These are phyloP conservation scores for Neltuma alba DNA, from an alignment of 306 rosid genomes.

Conservation along the genomic window DNA sequence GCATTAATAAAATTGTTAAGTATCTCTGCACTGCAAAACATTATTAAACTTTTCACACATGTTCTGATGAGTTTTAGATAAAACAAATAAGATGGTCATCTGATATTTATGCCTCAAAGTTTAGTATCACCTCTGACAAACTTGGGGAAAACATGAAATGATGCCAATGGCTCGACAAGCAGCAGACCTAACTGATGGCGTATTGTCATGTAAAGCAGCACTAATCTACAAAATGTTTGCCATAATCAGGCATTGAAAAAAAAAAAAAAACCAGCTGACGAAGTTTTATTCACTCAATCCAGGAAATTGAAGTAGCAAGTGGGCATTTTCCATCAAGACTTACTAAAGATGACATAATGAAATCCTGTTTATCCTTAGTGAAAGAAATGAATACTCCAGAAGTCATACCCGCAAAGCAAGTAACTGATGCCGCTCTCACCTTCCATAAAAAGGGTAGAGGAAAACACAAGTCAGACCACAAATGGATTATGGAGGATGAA, in stretches of 20 bases:
- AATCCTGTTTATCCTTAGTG: conserved; percentile 62
- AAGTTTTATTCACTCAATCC: conserved; percentile 26
- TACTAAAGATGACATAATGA: conserved; percentile 71
- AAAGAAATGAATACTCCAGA: conserved; percentile 77
- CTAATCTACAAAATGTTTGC: conserved; percentile 54
- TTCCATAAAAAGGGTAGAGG: conserved; percentile 45
- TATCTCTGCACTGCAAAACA: conserved; percentile 77
- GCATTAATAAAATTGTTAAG: conserved; percentile 77
- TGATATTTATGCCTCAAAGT: conserved; percentile 16
- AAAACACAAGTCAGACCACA: neutral
- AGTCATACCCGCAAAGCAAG: conserved; percentile 97
- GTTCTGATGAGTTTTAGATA: conserved; percentile 10
- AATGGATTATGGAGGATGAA: neutral
- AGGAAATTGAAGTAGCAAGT: conserved; percentile 20
- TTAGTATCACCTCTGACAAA: conserved; percentile 76
- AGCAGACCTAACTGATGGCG: conserved; percentile 85
- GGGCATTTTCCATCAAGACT: conserved; percentile 39
- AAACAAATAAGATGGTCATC: conserved; percentile 18
- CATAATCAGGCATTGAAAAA: neutral
- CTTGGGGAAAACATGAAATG: conserved; percentile 87
- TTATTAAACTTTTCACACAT: conserved; percentile 29
- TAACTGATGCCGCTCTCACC: conserved; percentile 91
- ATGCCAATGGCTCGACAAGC: conserved; percentile 98
- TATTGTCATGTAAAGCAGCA: conserved; percentile 65
- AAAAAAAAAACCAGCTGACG: conserved; percentile 8